Evolutionary conservation across 345 rosid genomes (phyloP), one percentile per base, ranked within the genome.

Genomic region (Camelina neglecta): DNA sequence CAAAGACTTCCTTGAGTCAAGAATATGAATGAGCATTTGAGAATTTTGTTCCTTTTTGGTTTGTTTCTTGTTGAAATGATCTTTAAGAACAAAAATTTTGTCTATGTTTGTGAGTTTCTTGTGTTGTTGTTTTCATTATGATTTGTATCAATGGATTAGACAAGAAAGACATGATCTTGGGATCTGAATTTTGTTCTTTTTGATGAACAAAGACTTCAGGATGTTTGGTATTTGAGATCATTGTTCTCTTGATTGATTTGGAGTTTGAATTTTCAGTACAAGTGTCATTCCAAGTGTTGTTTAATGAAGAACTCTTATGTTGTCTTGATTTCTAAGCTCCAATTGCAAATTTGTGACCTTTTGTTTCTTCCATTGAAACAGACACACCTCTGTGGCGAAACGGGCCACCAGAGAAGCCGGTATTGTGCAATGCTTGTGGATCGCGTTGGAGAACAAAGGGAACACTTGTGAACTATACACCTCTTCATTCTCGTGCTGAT

Each of bases 331-430:
- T 48, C 8, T 3, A 24, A 16, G 11, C 12, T 48, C 12, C 29
- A 33, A 11, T 33, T 20, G 10, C 23, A 74, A 53, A 7, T 57
- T 65, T 75, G 67, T 26, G 67, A 41, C 65, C 44, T 64, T 71
- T 18, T 65, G 64, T 44, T 45, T 35, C 4, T 71, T 33, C 0
- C 18, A 47, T 29, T 79, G 75, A 20, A 57, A 83, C 76, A 95
- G 98, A 88, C 82, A 93, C 99, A 33, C 98, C 99, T 69, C 81
- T 96, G 35, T 96, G 97, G 99, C 80, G 99, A 59, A 96, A 96
- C 71, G 98, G 99, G 49, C 99, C 98, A 75, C 93, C 97, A 0
- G 99, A 96, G 78, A 96, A 96, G 86, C 99, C 98, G 2, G 95
- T 96, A 7, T 74, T 96, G 47, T 96, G 99, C 87, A 96, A 96